Evolutionary conservation across 1,284 basidiomycete genomes (phyloP).

Genomic region (Vanrija pseudolonga): DNA sequence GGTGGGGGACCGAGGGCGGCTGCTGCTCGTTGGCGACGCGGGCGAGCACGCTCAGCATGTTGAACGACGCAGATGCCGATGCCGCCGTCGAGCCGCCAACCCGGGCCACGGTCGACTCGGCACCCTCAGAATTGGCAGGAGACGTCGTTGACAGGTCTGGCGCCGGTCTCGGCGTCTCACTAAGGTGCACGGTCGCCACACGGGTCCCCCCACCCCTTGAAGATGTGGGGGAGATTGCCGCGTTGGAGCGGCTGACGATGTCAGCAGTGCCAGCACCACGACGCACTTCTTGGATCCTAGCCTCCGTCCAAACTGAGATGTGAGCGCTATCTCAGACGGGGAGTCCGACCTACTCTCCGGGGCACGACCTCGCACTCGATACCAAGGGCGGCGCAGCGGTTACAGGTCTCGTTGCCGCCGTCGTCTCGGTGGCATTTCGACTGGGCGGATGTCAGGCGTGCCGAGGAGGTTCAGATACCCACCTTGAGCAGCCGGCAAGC

Average conservation of each 20-base stretch:
- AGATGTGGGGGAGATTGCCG: no score
- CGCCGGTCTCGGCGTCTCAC: no score
- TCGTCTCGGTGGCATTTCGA: slow-evolving; percentile 12
- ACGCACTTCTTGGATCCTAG: slow-evolving; percentile 20
- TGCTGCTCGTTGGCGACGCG: slow-evolving; percentile 19
- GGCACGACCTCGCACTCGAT: slow-evolving; percentile 12
- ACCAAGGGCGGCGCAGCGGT: slow-evolving; percentile 8
- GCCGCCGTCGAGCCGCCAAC: background rate
- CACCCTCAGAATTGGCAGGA: background rate
- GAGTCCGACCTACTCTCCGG: slow-evolving; percentile 3
- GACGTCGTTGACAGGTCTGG: background rate
- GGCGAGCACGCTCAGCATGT: slow-evolving; percentile 22
- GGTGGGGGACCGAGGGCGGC: background rate
- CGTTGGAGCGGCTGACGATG: background rate
- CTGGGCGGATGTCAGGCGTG: background rate
- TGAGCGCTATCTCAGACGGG: background rate
- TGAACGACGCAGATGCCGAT: slow-evolving; percentile 4
- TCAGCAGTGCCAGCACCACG: background rate
- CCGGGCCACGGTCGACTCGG: background rate
- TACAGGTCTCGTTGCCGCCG: background rate
- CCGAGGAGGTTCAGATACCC: background rate
- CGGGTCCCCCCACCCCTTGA: no score
- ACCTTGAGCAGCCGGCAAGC: slow-evolving; percentile 17
- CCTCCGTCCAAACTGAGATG: slow-evolving; percentile 16
- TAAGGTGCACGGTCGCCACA: no score